Evolutionary conservation across 139 green algal genomes (phyloP).

Genomic region (Chlorella ohadii): DNA sequence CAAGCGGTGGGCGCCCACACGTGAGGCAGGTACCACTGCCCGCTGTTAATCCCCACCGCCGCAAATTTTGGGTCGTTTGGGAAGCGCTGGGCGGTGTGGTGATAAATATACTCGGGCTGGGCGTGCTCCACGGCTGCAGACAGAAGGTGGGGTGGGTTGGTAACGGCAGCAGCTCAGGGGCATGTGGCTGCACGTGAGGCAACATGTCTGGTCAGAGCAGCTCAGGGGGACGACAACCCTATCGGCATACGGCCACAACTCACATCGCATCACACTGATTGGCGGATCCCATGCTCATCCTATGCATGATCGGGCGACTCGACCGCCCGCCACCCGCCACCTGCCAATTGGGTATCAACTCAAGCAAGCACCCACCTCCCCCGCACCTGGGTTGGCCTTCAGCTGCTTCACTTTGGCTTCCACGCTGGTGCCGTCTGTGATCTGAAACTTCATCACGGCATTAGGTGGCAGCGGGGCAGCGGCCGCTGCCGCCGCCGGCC

Average conservation of each 20-base stretch:
- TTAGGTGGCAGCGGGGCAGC: neutral
- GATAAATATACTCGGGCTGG: neutral
- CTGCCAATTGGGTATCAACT: too few relatives aligned
- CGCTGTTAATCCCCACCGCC: neutral
- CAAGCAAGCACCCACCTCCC: neutral
- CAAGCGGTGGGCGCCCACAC: conserved; percentile 24
- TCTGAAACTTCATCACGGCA: neutral
- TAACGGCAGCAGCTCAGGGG: too few relatives aligned
- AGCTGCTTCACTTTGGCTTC: conserved; percentile 28
- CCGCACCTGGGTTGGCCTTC: neutral
- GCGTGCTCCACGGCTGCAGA: neutral
- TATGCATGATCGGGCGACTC: too few relatives aligned
- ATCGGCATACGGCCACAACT: too few relatives aligned
- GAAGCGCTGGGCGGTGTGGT: neutral
- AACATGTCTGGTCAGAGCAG: too few relatives aligned
- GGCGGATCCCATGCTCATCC: too few relatives aligned
- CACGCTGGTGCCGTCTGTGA: conserved; percentile 19
- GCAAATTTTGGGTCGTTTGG: neutral
- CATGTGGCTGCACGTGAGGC: too few relatives aligned
- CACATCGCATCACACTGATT: too few relatives aligned
- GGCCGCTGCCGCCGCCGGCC: neutral
- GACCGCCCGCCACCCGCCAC: neutral
- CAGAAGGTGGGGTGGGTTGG: neutral
- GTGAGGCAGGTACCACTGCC: conserved; percentile 36
- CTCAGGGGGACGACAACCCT: too few relatives aligned